Percentiles rank a stretch among this genome's conserved stretches.
Evolutionary conservation across 257 asterid species (phyloP).

Genomic region (Jacaranda mimosifolia): DNA sequence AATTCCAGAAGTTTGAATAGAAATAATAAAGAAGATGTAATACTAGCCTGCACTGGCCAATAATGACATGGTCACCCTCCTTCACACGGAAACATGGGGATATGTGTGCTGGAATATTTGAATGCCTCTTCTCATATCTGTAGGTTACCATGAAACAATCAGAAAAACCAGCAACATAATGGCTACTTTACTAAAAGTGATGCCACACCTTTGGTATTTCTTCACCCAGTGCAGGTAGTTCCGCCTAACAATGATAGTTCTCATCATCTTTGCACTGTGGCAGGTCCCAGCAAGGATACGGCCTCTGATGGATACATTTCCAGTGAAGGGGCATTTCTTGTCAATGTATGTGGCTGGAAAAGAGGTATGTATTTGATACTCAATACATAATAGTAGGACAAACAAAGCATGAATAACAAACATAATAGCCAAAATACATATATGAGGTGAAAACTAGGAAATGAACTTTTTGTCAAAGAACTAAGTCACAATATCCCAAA

Average conservation of each 20-base stretch:
- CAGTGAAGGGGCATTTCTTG: slow-evolving; percentile 89
- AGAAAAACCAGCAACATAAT: background rate
- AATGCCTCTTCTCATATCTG: slow-evolving; percentile 89
- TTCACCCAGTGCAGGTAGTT: slow-evolving; percentile 82
- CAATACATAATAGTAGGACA: background rate
- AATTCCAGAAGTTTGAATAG: background rate
- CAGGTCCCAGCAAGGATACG: slow-evolving; percentile 88
- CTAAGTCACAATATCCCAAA: background rate
- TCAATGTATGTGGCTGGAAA: slow-evolving; percentile 73
- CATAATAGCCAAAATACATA: background rate
- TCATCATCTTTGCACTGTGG: slow-evolving; percentile 89
- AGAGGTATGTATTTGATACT: background rate
- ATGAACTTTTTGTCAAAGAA: background rate
- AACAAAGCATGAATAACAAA: background rate
- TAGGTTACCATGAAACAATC: background rate
- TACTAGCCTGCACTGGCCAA: slow-evolving; percentile 88
- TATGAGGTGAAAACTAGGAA: background rate
- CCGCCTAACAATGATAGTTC: slow-evolving; percentile 77
- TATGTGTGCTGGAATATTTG: slow-evolving; percentile 82
- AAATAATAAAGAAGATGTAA: background rate
- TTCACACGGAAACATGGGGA: slow-evolving; percentile 92
- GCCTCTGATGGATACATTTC: slow-evolving; percentile 83
- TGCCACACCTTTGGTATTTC: slow-evolving; percentile 71
- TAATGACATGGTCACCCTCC: slow-evolving; percentile 80
- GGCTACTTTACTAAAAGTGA: background rate